A percentile compares a stretch with the other conserved stretches of the same genome.
Evolutionary conservation across 495 filamentous ascomycete genomes (phyloP).

Genomic region (Cercophora scortea): DNA sequence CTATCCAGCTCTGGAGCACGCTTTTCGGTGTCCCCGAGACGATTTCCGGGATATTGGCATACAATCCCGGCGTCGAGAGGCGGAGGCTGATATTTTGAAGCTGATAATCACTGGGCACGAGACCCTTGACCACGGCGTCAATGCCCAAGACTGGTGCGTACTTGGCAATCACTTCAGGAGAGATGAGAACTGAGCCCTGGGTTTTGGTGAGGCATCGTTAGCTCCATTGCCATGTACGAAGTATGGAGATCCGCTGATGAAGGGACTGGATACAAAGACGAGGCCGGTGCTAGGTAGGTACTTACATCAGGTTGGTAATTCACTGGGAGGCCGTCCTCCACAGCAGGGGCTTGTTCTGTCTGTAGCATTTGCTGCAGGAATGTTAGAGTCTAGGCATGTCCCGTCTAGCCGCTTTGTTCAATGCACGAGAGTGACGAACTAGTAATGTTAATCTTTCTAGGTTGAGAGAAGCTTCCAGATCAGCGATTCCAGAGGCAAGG

Average conservation of each 20-base stretch:
- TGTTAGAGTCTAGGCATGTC: no score
- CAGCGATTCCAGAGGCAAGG: no score
- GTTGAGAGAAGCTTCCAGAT: no score
- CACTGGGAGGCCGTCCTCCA: no score
- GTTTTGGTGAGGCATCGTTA: neutral
- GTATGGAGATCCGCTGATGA: neutral
- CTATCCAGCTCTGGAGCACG: neutral
- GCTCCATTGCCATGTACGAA: no score
- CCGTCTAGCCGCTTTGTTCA: no score
- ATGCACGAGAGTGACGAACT: no score
- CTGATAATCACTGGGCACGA: neutral
- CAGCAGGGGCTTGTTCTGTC: no score
- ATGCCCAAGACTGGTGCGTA: neutral
- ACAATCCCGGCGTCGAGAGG: neutral
- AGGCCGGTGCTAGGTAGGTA: neutral
- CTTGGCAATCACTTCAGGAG: neutral
- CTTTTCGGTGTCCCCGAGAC: neutral
- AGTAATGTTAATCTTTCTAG: no score
- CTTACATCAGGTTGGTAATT: neutral
- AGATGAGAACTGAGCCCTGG: neutral
- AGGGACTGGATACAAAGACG: neutral
- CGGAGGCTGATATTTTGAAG: neutral
- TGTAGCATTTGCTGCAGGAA: no score
- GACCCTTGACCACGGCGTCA: neutral
- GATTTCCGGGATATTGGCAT: neutral